Evolutionary conservation across 2,329 filamentous ascomycete genomes (phyloP).

Genomic region (Pestalotiopsis sp.): DNA sequence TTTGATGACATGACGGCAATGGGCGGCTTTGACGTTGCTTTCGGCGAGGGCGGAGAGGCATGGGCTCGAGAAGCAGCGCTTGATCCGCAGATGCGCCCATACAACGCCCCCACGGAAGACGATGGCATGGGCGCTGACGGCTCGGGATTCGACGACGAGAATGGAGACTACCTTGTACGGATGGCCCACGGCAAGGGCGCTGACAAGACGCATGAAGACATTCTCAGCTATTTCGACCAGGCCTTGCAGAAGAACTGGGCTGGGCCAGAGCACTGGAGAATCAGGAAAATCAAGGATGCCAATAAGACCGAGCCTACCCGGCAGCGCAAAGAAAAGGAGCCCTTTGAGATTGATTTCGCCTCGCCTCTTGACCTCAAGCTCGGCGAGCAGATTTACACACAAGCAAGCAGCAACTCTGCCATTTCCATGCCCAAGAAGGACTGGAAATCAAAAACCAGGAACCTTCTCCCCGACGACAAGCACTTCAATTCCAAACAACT

Average conservation of each 20-base stretch:
- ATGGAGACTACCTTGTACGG: conserved; percentile 76
- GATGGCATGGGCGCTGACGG: conserved; percentile 55
- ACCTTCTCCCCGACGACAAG: conserved; percentile 94
- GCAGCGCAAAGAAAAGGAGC: conserved; percentile 90
- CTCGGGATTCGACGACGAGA: conserved; percentile 60
- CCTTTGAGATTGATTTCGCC: conserved; percentile 90
- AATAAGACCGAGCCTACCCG: conserved; percentile 63
- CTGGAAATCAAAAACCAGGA: conserved; percentile 91
- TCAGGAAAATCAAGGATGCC: conserved; percentile 83
- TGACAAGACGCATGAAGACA: conserved; percentile 82
- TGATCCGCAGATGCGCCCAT: conserved; percentile 82
- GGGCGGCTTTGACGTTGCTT: conserved; percentile 76
- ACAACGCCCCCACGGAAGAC: conserved; percentile 61
- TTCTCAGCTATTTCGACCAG: conserved; percentile 97
- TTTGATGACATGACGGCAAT: conserved; percentile 78
- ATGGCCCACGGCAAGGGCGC: conserved; percentile 67
- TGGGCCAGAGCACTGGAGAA: conserved; percentile 98
- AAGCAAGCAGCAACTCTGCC: conserved; percentile 74
- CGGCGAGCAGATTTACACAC: conserved; percentile 78
- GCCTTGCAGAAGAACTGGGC: conserved; percentile 97
- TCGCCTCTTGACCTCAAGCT: conserved; percentile 70
- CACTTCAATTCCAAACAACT: conserved; percentile 95
- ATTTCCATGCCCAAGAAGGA: conserved; percentile 91
- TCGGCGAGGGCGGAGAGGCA: conserved; percentile 92
- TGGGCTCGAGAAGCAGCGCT: conserved; percentile 91